phyloP scores from a whole-genome alignment of 2,329 filamentous ascomycete species.

The Chrysosporium keratinophilum region DNA sequence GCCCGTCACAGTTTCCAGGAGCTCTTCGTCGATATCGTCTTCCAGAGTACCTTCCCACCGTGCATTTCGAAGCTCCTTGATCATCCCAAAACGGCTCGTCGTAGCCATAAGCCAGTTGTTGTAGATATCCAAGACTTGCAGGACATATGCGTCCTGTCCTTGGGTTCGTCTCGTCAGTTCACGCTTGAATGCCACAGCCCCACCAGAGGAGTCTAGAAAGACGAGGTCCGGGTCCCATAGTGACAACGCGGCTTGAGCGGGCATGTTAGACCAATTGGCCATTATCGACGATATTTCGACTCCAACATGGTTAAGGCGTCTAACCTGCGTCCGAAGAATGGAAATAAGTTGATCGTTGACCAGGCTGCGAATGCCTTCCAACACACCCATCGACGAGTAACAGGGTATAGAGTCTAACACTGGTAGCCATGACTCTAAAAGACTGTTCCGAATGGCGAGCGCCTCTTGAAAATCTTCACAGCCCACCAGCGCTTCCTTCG shows the following conservation, averaged over 20 bases:
- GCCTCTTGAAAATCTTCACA: constrained; percentile 59
- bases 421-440: constrained; percentile 66
- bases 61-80: constrained; percentile 27
- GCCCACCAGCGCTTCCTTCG: constrained; percentile 49
- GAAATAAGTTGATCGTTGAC: constrained; percentile 58
- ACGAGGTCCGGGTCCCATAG: constrained; percentile 61
- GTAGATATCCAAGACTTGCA: constrained; percentile 53
- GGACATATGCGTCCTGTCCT: constrained; percentile 59
- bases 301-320: constrained; percentile 55
- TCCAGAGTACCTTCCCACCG: constrained; percentile 33
- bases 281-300: constrained; percentile 54
- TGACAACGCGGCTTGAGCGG: constrained; percentile 30
- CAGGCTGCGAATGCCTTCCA: constrained; percentile 56
- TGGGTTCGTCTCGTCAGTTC: constrained; percentile 59
- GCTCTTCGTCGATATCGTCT: constrained; percentile 33
- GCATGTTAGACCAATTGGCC: constrained; percentile 44
- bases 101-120: constrained; percentile 63
- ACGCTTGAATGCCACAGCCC: constrained; percentile 58
- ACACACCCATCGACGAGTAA: constrained; percentile 49
- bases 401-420: constrained; percentile 51
- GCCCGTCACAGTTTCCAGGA: constrained; percentile 25
- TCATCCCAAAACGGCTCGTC: constrained; percentile 36
- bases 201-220: constrained; percentile 54
- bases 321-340: constrained; percentile 54
- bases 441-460: constrained; percentile 56